Base-by-base conservation (phyloP, 2,329 filamentous ascomycete species). In the Elsinoe arachidis region DNA sequence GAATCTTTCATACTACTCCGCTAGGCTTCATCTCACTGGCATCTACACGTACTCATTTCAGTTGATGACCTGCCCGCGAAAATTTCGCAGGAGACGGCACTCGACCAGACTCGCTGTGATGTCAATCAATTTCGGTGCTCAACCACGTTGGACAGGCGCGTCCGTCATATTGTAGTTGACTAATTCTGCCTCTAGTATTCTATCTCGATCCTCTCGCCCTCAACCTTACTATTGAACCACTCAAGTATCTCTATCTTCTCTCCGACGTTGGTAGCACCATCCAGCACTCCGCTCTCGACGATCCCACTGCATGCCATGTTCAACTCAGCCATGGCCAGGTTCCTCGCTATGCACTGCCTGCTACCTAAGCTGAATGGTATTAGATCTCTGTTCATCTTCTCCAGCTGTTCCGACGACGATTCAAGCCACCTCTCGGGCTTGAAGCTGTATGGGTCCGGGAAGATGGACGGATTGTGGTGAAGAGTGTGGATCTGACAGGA, bases 201-300 rank as follows among this genome's bases (percentile, higher is more conserved):
- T 19, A 72, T 39, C 57, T 77, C 75, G 17, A 81, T 76, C 63
- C 69, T 74, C 60, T 76, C 76, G 0, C 74, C 77, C 38, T 75
- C 73, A 1, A 81, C 73, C 61, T 74, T 76, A 1, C 74, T 75
- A 62, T 81, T 81, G 61, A 82, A 81, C 79, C 79, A 81, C 63
- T 82, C 76, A 26, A 72, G 67, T n/a, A 80, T 77, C 64, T 78
- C 72, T 10, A 81, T 72, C 56, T 71, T 67, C 1, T 73, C 68
- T 17, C 72, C 63, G 1, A 74, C 67, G 2, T 68, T 63, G 46
- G 59, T 73, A 1, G 75, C 76, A 1, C 76, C 77, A 3, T 69
- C 65, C 15, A 81, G 65, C 1, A 78, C 71, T 60, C 73, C 72
- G 10, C 67, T 72, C 55, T 70, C 65, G 0, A 72, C 76, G 11